Percentiles rank a stretch among this genome's conserved stretches.
These are phyloP conservation scores for Chalciporus chontae DNA, from an alignment of 768 basidiomycete species.

Conservation along the genomic window DNA sequence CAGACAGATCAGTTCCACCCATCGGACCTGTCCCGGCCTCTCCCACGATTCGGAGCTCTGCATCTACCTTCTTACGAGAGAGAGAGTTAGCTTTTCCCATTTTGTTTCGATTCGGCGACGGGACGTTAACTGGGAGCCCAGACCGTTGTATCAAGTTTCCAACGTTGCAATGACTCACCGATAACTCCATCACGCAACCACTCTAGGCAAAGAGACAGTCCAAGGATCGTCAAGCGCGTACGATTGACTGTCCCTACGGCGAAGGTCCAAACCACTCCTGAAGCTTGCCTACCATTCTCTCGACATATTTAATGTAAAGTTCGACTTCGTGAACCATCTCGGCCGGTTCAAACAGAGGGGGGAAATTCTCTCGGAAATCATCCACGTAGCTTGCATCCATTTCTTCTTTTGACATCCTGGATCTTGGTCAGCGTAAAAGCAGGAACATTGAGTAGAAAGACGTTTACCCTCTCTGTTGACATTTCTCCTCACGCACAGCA, in stretches of 20 bases:
- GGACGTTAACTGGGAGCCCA: too few species aligned
- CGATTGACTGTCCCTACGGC: neutral
- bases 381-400: constrained; percentile 8
- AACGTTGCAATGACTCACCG: too few species aligned
- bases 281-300: constrained; percentile 23
- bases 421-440: neutral
- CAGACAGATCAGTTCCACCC: too few species aligned
- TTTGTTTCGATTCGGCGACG: too few species aligned
- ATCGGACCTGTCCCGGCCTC: too few species aligned
- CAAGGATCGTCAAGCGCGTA: neutral
- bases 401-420: constrained; percentile 14
- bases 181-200: too few species aligned
- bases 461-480: constrained; percentile 5
- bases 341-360: constrained; percentile 9
- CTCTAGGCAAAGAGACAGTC: constrained; percentile 14
- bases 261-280: constrained; percentile 23
- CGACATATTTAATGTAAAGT: constrained; percentile 24
- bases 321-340: constrained; percentile 17
- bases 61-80: too few species aligned
- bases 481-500: constrained; percentile 10
- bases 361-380: constrained; percentile 27
- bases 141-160: too few species aligned
- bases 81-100: too few species aligned
- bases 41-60: too few species aligned
- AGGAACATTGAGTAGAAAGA: neutral